A percentile compares a stretch with the other conserved stretches of the same genome.
These are phyloP conservation scores for Leishmania major DNA, from an alignment of 208 protist genomes.

Conservation along the genomic window DNA sequence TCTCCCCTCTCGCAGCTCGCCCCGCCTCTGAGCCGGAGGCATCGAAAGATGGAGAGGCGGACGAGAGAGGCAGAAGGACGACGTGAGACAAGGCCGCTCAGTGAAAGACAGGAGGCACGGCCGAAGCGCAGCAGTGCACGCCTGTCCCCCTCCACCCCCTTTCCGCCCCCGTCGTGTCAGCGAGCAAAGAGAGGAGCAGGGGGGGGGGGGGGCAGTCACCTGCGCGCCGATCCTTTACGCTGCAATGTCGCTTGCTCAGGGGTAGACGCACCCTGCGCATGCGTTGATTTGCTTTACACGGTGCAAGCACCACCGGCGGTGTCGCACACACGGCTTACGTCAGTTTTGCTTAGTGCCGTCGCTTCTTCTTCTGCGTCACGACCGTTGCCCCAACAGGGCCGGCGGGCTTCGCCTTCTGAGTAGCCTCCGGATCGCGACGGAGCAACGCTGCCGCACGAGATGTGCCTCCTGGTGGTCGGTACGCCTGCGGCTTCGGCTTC, in stretches of 20 bases:
- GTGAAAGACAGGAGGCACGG: too few relatives aligned
- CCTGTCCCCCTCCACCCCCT: background rate
- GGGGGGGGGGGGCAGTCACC: background rate
- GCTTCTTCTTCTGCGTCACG: slow-evolving; percentile 57
- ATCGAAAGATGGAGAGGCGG: background rate
- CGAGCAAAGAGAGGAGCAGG: background rate
- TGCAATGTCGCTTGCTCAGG: background rate
- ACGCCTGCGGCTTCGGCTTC: slow-evolving; percentile 74
- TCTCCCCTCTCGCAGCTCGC: too few relatives aligned
- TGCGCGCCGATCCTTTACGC: background rate
- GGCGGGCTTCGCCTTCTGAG: slow-evolving; percentile 59
- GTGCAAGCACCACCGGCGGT: background rate
- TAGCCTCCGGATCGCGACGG: slow-evolving; percentile 46
- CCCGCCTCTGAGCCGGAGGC: background rate
- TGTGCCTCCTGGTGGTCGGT: slow-evolving; percentile 71
- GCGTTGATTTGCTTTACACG: background rate
- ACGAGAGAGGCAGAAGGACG: background rate
- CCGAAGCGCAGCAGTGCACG: background rate
- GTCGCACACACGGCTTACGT: background rate
- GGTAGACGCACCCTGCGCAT: background rate
- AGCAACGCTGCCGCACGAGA: slow-evolving; percentile 63
- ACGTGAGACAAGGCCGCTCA: background rate
- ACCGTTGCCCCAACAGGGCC: slow-evolving; percentile 67
- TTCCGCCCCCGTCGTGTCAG: background rate
- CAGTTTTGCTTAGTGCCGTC: slow-evolving; percentile 14